These are phyloP conservation scores for Ustilaginoidea virens DNA, from an alignment of 2,329 filamentous ascomycete species.

Conservation along the genomic window DNA sequence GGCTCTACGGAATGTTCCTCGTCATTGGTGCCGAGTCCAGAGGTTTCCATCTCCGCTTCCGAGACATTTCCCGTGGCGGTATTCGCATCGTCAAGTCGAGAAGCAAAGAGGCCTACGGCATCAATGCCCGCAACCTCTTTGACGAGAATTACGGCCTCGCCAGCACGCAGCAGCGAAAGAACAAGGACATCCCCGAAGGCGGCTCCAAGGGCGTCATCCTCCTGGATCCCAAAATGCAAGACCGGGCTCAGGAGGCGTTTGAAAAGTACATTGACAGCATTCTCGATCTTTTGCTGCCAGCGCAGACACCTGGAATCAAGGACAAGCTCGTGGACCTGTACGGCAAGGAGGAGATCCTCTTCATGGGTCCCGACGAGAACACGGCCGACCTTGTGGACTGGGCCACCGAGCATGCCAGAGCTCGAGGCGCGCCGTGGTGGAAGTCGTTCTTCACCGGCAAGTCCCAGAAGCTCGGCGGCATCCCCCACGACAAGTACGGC, in stretches of 20 bases:
- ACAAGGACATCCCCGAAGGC: constrained; percentile 98
- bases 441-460: constrained; percentile 99
- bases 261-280: constrained; percentile 99
- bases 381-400: constrained; percentile 94
- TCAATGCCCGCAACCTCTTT: constrained; percentile 92
- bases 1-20: constrained; percentile 94
- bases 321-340: constrained; percentile 94
- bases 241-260: constrained; percentile 82
- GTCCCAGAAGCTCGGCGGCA: constrained; percentile 87
- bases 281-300: constrained; percentile 80
- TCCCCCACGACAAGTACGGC: constrained; percentile 88
- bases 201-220: constrained; percentile 97
- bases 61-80: constrained; percentile 89
- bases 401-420: constrained; percentile 90
- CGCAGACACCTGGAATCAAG: constrained; percentile 90
- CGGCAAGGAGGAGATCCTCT: constrained; percentile 89
- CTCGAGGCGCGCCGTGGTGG: constrained; percentile 90
- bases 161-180: constrained; percentile 98
- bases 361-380: constrained; percentile 98
- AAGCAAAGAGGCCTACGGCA: constrained; percentile 87
- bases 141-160: constrained; percentile 98
- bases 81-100: constrained; percentile 98
- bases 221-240: constrained; percentile 84
- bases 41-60: constrained; percentile 93
- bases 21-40: constrained; percentile 94